These are phyloP conservation scores for Saitozyma podzolica DNA, from an alignment of 768 basidiomycete genomes.

Conservation along the genomic window DNA sequence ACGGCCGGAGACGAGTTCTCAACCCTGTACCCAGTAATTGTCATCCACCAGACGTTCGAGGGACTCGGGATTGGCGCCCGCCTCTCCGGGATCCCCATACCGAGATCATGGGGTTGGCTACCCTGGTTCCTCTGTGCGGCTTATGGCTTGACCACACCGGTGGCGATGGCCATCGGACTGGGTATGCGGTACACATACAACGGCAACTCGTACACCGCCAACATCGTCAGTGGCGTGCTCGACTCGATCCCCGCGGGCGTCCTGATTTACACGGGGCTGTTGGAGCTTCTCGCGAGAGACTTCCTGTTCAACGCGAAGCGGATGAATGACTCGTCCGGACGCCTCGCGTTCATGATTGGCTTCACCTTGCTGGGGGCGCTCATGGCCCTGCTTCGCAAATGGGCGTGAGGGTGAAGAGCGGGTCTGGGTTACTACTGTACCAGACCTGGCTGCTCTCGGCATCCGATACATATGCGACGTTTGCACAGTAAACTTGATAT, in stretches of 20 bases:
- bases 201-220: conserved; percentile 7
- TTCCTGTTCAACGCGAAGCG: not conserved
- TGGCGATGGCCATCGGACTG: conserved; percentile 39
- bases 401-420: too few relatives aligned
- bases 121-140: conserved; percentile 31
- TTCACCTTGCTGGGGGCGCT: conserved; percentile 8
- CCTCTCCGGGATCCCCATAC: conserved; percentile 39
- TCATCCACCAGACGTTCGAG: conserved; percentile 14
- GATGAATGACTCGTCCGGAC: not conserved
- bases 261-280: conserved; percentile 31
- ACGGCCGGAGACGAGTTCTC: conserved; percentile 6
- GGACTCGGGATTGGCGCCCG: conserved; percentile 3
- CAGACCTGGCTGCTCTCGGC: too few relatives aligned
- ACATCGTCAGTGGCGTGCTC: conserved; percentile 45
- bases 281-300: conserved; percentile 2
- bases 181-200: conserved; percentile 22
- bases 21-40: conserved; percentile 14
- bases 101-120: conserved; percentile 3
- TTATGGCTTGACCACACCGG: conserved; percentile 36
- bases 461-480: too few relatives aligned
- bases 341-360: conserved; percentile 4
- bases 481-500: too few relatives aligned
- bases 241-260: conserved; percentile 48
- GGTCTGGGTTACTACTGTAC: too few relatives aligned
- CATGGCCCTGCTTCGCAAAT: conserved; percentile 10